phyloP scores from a whole-genome alignment of 2,329 filamentous ascomycete species.

The Cladophialophora psammophila region DNA sequence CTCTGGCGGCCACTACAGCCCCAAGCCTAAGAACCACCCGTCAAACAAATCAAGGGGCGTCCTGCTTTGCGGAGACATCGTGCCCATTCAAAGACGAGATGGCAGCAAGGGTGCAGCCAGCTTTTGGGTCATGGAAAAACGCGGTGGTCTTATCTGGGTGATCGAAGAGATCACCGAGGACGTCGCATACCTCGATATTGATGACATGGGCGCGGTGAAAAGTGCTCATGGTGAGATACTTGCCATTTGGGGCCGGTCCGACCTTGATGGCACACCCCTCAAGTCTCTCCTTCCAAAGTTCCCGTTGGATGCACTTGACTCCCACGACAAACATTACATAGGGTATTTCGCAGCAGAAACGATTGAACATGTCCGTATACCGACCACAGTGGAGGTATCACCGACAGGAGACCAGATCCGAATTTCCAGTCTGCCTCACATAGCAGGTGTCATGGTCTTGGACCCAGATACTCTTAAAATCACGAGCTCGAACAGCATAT shows the following conservation, averaged over 20 bases:
- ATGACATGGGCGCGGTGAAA: constrained; percentile 77
- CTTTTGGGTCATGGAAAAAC: constrained; percentile 98
- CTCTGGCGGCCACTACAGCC: constrained; percentile 53
- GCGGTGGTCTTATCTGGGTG: constrained; percentile 93
- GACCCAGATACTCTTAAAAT: constrained; percentile 79
- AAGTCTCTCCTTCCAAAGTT: constrained; percentile 81
- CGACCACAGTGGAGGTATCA: constrained; percentile 79
- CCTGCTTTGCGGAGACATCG: constrained; percentile 93
- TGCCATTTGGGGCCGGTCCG: constrained; percentile 78
- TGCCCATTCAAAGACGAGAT: constrained; percentile 95
- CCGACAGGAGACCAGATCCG: constrained; percentile 74
- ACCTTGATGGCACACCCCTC: constrained; percentile 74
- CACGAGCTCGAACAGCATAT: constrained; percentile 92
- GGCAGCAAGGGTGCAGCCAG: constrained; percentile 90
- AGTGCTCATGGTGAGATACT: constrained; percentile 77
- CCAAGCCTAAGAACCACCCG: constrained; percentile 66
- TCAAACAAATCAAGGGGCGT: constrained; percentile 84
- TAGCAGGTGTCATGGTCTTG: constrained; percentile 94
- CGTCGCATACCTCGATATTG: constrained; percentile 76
- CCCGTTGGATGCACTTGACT: constrained; percentile 66
- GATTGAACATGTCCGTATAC: constrained; percentile 78
- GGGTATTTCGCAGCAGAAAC: constrained; percentile 88
- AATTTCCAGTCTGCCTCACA: constrained; percentile 94
- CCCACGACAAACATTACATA: constrained; percentile 53
- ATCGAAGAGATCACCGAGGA: constrained; percentile 97